Conservation (phyloP, 75 land plant genomes). For the Pinus albicaulis region DNA sequence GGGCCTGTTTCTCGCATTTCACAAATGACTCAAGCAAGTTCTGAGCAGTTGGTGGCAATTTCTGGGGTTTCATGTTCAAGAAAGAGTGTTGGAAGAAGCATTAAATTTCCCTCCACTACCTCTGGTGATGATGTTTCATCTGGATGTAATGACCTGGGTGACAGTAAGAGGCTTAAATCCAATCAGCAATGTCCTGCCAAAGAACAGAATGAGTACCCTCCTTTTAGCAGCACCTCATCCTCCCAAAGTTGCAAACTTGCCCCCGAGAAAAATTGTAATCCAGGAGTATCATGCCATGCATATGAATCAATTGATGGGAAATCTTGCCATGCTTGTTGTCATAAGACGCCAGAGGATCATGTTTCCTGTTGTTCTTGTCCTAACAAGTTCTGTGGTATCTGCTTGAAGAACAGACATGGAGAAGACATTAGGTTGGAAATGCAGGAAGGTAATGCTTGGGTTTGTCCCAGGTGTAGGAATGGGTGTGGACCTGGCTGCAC, state of each 20-base stretch:
- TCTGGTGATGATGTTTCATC: neutral
- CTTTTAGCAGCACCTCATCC: neutral
- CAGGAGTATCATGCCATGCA: constrained; percentile 17
- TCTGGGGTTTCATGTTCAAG: neutral
- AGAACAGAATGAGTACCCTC: too few species aligned
- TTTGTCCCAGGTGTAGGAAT: constrained; percentile 35
- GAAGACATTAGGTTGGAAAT: constrained; percentile 26
- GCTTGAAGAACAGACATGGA: constrained; percentile 34
- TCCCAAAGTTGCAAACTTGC: neutral
- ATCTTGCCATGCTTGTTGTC: constrained; percentile 38
- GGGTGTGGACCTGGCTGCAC: constrained; percentile 37
- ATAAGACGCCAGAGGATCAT: constrained; percentile 23
- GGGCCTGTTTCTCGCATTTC: neutral
- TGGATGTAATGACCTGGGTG: neutral
- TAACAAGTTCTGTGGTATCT: constrained; percentile 22
- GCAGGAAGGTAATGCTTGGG: constrained; percentile 18
- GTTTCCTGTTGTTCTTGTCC: constrained; percentile 17
- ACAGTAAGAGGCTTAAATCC: neutral
- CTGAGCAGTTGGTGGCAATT: neutral
- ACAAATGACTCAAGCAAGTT: neutral
- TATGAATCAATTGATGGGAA: constrained; percentile 21
- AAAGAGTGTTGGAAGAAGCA: neutral
- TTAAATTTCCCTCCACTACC: neutral
- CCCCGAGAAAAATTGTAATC: neutral
- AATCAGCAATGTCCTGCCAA: neutral